These are phyloP conservation scores for Stereum hirsutum DNA, from an alignment of 1,284 basidiomycete species.

Conservation along the genomic window DNA sequence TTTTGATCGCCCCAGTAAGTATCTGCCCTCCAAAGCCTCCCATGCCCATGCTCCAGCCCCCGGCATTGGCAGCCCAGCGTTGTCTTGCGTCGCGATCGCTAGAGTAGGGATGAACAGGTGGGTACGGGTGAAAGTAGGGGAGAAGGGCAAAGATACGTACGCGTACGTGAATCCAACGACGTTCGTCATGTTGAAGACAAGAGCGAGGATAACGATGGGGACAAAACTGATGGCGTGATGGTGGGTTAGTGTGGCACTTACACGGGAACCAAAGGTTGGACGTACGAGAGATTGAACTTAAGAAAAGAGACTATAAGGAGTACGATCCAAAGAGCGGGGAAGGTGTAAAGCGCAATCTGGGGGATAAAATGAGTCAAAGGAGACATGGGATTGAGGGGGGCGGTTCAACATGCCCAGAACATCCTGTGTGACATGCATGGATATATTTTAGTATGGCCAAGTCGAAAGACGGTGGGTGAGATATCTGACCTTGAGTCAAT, in stretches of 20 bases:
- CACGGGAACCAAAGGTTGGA: neutral
- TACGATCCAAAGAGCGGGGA: slow-evolving; percentile 80
- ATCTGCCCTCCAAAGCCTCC: slow-evolving; percentile 76
- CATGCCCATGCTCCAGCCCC: slow-evolving; percentile 54
- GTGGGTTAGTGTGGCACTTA: neutral
- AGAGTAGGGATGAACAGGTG: slow-evolving; percentile 4
- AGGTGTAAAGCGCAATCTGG: slow-evolving; percentile 84
- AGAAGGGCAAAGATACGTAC: slow-evolving; percentile 30
- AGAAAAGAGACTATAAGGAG: slow-evolving; percentile 83
- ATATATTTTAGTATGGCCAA: too few relatives aligned
- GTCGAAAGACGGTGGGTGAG: too few relatives aligned
- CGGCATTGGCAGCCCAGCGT: slow-evolving; percentile 68
- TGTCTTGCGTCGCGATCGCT: slow-evolving; percentile 87
- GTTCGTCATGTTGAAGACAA: slow-evolving; percentile 90
- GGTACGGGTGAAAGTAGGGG: slow-evolving; percentile 1
- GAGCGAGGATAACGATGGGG: slow-evolving; percentile 80
- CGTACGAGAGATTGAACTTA: slow-evolving; percentile 80
- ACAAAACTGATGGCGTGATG: slow-evolving; percentile 47
- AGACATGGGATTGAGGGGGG: neutral
- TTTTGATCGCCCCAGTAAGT: slow-evolving; percentile 71
- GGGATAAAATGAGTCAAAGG: neutral
- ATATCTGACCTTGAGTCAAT: slow-evolving; percentile 80
- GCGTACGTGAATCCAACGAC: slow-evolving; percentile 90
- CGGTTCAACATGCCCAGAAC: slow-evolving; percentile 71
- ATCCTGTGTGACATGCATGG: slow-evolving; percentile 64